Percentiles rank a stretch among this genome's conserved stretches.
phyloP scores from a whole-genome alignment of 2,329 filamentous ascomycete genomes.

The Scytalidium sp. region DNA sequence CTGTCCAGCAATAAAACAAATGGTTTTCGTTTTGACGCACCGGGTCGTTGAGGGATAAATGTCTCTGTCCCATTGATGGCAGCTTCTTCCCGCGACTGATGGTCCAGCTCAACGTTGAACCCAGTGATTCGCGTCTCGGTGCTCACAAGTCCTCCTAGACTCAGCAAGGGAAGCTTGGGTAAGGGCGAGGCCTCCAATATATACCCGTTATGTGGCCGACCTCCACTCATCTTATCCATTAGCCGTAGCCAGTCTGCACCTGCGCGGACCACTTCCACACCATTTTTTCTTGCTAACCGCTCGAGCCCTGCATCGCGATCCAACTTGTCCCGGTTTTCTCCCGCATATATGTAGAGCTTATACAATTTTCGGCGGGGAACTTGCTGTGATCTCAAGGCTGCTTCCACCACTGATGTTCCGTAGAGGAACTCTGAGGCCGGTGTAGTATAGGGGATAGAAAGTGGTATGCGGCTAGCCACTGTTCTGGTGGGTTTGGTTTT shows the following conservation, averaged over 20 bases:
- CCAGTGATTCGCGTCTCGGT: conserved; percentile 32
- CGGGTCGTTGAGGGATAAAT: conserved; percentile 37
- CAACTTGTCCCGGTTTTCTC: conserved; percentile 49
- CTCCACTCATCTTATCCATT: conserved; percentile 79
- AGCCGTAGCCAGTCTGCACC: conserved; percentile 59
- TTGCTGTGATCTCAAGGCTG: conserved; percentile 61
- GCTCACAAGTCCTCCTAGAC: conserved; percentile 38
- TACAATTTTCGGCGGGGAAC: conserved; percentile 69
- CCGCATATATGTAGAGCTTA: conserved; percentile 74
- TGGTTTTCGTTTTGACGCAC: conserved; percentile 51
- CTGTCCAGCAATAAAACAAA: conserved; percentile 73
- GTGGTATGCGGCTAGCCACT: conserved; percentile 21
- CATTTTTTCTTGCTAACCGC: conserved; percentile 42
- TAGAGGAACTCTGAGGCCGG: conserved; percentile 91
- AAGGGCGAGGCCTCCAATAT: conserved; percentile 84
- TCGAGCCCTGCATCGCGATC: conserved; percentile 42
- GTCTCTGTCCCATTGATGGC: conserved; percentile 65
- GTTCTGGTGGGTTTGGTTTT: neutral
- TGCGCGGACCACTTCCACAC: conserved; percentile 57
- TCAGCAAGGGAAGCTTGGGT: conserved; percentile 64
- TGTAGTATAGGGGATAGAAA: conserved; percentile 66
- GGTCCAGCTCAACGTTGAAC: conserved; percentile 58
- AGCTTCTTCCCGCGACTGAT: conserved; percentile 73
- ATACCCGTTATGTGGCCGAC: conserved; percentile 85
- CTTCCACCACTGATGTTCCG: conserved; percentile 75